A percentile compares a stretch with the other conserved stretches of the same genome.
Evolutionary conservation across 192 early-diverging fungal species (phyloP).

Genomic region (Ambispora gerdemannii): DNA sequence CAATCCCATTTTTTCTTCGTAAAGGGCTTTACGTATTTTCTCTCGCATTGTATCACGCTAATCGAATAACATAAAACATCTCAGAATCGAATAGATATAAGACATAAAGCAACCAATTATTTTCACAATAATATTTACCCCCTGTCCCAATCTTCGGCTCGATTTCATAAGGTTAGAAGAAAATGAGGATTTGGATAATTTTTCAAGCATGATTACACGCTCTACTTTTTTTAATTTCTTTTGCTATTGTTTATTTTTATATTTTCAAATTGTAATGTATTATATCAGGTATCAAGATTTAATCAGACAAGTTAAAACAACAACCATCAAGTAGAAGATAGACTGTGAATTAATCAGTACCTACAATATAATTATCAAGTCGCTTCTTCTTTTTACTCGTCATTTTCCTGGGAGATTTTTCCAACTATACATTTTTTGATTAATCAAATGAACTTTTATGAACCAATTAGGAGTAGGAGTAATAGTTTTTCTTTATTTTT

Average conservation of each 20-base stretch:
- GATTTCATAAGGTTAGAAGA: conserved; percentile 68
- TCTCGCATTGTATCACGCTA: conserved; percentile 64
- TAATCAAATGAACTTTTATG: not conserved
- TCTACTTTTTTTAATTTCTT: conserved; percentile 82
- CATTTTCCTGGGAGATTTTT: conserved; percentile 36
- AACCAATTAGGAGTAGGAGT: not conserved
- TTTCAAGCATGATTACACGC: conserved; percentile 61
- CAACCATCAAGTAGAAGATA: not conserved
- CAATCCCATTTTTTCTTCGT: conserved; percentile 65
- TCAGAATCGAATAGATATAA: not conserved
- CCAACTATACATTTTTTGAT: not conserved
- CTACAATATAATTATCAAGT: conserved; percentile 76
- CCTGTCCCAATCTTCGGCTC: conserved; percentile 60
- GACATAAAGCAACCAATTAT: not conserved
- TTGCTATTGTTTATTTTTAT: too few species aligned
- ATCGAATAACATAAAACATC: not conserved
- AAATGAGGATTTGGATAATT: conserved; percentile 64
- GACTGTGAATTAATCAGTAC: too few species aligned
- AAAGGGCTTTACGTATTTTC: conserved; percentile 60
- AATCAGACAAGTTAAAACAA: not conserved
- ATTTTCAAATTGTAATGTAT: too few species aligned
- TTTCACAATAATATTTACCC: conserved; percentile 25
- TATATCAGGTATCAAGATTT: conserved; percentile 6
- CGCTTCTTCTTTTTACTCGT: conserved; percentile 73
- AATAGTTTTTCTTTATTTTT: not conserved